These are phyloP conservation scores for Septoria linicola DNA, from an alignment of 2,329 filamentous ascomycete species.

Conservation along the genomic window DNA sequence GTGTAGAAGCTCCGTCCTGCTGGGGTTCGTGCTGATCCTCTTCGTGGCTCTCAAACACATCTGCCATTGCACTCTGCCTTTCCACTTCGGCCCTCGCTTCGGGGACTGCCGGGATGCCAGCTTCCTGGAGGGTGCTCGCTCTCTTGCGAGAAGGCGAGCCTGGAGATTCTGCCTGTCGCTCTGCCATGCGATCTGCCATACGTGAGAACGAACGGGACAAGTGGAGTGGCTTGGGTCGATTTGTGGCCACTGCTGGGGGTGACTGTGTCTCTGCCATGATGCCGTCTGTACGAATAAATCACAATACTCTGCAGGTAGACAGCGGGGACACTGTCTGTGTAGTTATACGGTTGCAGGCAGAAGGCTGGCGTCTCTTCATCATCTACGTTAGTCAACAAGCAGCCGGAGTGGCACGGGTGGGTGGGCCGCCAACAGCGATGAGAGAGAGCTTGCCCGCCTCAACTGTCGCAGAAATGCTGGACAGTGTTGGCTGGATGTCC, in stretches of 20 bases:
- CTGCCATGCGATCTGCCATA: constrained; percentile 45
- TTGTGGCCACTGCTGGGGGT: constrained; percentile 15
- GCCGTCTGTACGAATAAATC: neutral
- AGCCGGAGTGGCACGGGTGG: no score
- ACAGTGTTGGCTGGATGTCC: neutral
- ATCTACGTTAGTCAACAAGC: constrained; percentile 1
- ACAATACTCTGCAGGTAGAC: no score
- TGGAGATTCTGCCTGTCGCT: constrained; percentile 41
- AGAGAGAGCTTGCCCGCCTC: neutral
- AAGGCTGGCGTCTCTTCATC: constrained; percentile 3
- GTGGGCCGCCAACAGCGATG: neutral
- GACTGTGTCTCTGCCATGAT: constrained; percentile 19
- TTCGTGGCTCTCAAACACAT: constrained; percentile 46
- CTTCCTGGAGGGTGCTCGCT: constrained; percentile 49
- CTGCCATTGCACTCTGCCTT: constrained; percentile 38
- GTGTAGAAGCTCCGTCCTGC: constrained; percentile 25
- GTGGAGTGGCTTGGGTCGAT: constrained; percentile 40
- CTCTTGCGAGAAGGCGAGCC: constrained; percentile 41
- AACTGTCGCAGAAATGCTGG: constrained; percentile 6
- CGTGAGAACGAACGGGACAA: constrained; percentile 52
- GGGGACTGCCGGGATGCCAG: constrained; percentile 44
- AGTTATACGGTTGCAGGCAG: constrained; percentile 12
- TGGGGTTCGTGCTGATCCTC: constrained; percentile 37
- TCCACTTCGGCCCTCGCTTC: constrained; percentile 42
- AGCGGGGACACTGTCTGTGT: neutral